phyloP scores from a whole-genome alignment of 2,329 filamentous ascomycete genomes.

The Botrytis medusae region DNA sequence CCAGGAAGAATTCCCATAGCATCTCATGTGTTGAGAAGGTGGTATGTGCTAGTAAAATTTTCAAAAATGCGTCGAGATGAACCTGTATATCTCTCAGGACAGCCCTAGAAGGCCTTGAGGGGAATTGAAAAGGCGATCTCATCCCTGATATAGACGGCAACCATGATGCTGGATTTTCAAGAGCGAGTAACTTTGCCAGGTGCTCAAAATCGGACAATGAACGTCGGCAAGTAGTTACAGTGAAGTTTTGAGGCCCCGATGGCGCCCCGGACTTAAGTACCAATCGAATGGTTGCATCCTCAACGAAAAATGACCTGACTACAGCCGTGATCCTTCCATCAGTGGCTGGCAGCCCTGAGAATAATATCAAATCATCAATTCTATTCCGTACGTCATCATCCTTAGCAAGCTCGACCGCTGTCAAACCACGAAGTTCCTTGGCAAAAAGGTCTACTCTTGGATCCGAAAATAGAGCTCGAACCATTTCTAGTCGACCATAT shows the following conservation, averaged over 20 bases:
- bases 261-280: constrained; percentile 93
- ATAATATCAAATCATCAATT: constrained; percentile 88
- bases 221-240: constrained; percentile 89
- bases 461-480: constrained; percentile 83
- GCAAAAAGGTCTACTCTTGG: constrained; percentile 81
- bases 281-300: constrained; percentile 89
- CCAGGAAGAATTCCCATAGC: constrained; percentile 98
- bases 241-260: constrained; percentile 77
- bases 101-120: constrained; percentile 84
- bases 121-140: constrained; percentile 87
- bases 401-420: constrained; percentile 93
- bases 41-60: constrained; percentile 80
- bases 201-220: constrained; percentile 90
- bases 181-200: constrained; percentile 74
- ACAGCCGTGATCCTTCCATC: constrained; percentile 88
- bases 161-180: constrained; percentile 95
- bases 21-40: constrained; percentile 96
- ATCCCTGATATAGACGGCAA: constrained; percentile 76
- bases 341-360: constrained; percentile 68
- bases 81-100: constrained; percentile 85
- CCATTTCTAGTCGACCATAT: constrained; percentile 92
- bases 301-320: constrained; percentile 93
- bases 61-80: constrained; percentile 82
- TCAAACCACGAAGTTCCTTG: constrained; percentile 82
- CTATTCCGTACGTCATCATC: constrained; percentile 96